Percentiles rank a stretch among this genome's conserved stretches.
These are phyloP conservation scores for Gossypium arboreum DNA, from an alignment of 345 rosid species.

Conservation along the genomic window DNA sequence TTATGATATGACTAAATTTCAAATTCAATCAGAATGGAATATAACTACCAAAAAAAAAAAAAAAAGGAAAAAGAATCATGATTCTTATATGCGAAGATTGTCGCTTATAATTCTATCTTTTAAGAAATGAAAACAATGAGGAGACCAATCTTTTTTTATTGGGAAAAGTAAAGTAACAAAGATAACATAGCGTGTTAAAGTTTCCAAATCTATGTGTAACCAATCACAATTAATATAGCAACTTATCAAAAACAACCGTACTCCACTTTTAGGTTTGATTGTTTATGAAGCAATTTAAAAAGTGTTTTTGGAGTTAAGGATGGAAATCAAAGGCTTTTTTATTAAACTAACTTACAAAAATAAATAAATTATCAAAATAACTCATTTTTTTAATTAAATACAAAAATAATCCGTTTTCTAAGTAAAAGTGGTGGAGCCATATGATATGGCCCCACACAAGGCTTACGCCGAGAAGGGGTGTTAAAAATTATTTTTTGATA, in stretches of 20 bases:
- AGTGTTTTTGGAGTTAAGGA: background rate
- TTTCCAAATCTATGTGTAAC: background rate
- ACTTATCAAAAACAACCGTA: background rate
- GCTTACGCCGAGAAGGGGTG: no score
- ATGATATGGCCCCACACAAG: no score
- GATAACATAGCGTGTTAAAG: background rate
- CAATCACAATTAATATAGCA: background rate
- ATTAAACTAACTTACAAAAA: no score
- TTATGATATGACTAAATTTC: no score
- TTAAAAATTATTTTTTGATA: no score
- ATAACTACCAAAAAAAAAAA: no score
- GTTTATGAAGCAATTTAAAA: background rate
- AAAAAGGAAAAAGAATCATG: background rate
- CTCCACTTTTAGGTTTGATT: background rate
- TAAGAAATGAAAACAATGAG: background rate
- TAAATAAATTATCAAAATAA: no score
- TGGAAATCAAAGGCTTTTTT: background rate
- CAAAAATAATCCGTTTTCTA: no score
- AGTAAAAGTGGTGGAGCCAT: no score
- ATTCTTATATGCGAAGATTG: background rate
- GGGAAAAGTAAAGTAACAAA: background rate
- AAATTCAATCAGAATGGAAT: no score
- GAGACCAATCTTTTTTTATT: background rate
- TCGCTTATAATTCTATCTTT: background rate
- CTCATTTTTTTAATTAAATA: no score